Evolutionary conservation across 2,329 filamentous ascomycete genomes (phyloP).

Genomic region (Ustulina deusta): DNA sequence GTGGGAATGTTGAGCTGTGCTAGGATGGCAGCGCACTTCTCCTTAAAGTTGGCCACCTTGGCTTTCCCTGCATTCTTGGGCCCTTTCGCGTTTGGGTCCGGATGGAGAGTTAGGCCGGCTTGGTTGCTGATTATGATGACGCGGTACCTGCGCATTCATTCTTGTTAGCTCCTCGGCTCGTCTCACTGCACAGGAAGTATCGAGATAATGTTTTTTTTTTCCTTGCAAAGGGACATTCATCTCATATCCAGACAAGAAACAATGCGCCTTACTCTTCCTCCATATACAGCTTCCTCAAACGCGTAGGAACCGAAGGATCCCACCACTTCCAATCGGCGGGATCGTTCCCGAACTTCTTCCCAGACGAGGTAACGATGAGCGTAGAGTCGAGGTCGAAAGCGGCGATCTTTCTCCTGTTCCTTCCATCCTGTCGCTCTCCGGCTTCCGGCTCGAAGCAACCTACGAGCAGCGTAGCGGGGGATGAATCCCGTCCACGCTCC

Average conservation of each 20-base stretch:
- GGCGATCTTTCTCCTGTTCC: slow-evolving; percentile 70
- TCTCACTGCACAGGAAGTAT: too few relatives aligned
- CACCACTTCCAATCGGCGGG: slow-evolving; percentile 95
- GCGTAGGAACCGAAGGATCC: slow-evolving; percentile 76
- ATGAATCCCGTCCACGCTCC: slow-evolving; percentile 60
- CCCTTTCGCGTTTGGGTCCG: slow-evolving; percentile 72
- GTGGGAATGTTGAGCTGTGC: slow-evolving; percentile 79
- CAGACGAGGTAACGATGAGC: slow-evolving; percentile 81
- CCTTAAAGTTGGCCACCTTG: slow-evolving; percentile 83
- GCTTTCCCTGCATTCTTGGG: slow-evolving; percentile 71
- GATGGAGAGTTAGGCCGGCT: slow-evolving; percentile 80
- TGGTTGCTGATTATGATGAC: slow-evolving; percentile 91
- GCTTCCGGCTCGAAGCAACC: slow-evolving; percentile 72
- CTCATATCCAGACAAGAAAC: background rate
- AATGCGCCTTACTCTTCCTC: slow-evolving; percentile 69
- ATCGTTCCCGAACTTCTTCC: slow-evolving; percentile 79
- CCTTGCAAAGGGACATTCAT: background rate
- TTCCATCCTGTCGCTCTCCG: slow-evolving; percentile 45
- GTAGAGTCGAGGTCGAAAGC: slow-evolving; percentile 89
- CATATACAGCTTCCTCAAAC: slow-evolving; percentile 73
- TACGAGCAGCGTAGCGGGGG: slow-evolving; percentile 73
- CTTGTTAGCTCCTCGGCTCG: slow-evolving; percentile 14
- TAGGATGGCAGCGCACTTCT: slow-evolving; percentile 78
- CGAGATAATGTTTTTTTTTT: background rate
- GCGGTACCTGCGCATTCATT: slow-evolving; percentile 67